A percentile compares a stretch with the other conserved stretches of the same genome.
These are phyloP conservation scores for Alternaria arborescens DNA, from an alignment of 2,329 filamentous ascomycete genomes.

Conservation along the genomic window DNA sequence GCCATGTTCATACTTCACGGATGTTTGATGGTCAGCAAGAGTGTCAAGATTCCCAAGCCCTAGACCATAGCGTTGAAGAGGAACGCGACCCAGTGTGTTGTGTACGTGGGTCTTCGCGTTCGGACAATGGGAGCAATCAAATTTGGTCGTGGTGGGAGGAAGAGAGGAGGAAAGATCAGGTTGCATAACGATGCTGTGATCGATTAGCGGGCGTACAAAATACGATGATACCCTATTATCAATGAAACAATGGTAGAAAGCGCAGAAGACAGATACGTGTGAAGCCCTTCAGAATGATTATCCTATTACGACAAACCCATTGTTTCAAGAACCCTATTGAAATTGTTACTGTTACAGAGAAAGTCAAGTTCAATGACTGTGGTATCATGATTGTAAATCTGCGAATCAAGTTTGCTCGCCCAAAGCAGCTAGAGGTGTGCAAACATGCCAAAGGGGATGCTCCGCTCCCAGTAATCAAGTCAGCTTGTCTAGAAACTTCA, in stretches of 20 bases:
- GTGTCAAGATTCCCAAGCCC: conserved; percentile 91
- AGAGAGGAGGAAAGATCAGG: neutral
- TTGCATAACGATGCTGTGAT: conserved; percentile 11
- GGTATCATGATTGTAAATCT: conserved; percentile 13
- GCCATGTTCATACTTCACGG: conserved; percentile 87
- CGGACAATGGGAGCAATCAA: neutral
- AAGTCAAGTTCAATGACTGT: conserved; percentile 13
- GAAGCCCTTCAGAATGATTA: neutral
- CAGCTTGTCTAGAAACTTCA: neutral
- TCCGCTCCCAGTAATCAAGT: neutral
- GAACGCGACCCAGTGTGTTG: neutral
- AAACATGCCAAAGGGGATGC: conserved; percentile 1
- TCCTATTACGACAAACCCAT: neutral
- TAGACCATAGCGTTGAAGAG: conserved; percentile 32
- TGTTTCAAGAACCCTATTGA: neutral
- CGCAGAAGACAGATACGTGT: neutral
- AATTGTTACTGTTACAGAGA: conserved; percentile 6
- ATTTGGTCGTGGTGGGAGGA: neutral
- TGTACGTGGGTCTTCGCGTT: neutral
- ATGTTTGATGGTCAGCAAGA: conserved; percentile 94
- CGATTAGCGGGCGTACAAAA: conserved; percentile 13
- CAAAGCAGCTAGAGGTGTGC: neutral
- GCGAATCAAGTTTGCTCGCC: neutral
- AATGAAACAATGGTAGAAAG: neutral
- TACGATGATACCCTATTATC: conserved; percentile 22